Percentiles rank a stretch among this genome's conserved stretches.
Conservation (phyloP, 345 rosid genomes). For the Zanthoxylum bungeanum region DNA sequence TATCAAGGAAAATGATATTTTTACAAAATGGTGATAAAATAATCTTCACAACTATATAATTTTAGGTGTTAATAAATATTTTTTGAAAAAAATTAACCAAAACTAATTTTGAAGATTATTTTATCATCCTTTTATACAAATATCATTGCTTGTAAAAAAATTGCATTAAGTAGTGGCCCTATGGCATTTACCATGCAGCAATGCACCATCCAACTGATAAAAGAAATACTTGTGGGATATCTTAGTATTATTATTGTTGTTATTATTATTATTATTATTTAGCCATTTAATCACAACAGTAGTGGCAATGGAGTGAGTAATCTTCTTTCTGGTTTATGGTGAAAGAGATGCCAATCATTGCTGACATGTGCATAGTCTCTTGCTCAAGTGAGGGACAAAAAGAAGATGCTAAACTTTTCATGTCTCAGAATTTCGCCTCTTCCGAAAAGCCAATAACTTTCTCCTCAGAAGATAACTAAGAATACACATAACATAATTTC, state of each 20-base stretch:
- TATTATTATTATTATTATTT: too few species aligned
- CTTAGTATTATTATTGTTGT: too few species aligned
- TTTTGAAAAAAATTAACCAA: too few species aligned
- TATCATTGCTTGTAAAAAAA: too few species aligned
- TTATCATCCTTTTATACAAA: too few species aligned
- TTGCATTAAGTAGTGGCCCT: neutral
- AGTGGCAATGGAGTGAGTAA: neutral
- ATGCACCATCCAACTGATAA: conserved; percentile 5
- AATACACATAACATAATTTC: too few species aligned
- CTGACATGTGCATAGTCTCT: neutral
- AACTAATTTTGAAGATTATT: too few species aligned
- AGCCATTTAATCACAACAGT: conserved; percentile 3
- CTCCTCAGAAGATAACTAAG: conserved; percentile 4
- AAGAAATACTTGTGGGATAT: neutral
- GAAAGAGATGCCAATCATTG: too few species aligned
- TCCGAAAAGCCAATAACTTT: conserved; percentile 20
- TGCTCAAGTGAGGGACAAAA: conserved; percentile 15
- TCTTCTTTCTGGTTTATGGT: neutral
- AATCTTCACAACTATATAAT: too few species aligned
- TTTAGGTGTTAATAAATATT: too few species aligned
- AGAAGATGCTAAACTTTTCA: conserved; percentile 21
- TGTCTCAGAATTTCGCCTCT: conserved; percentile 33
- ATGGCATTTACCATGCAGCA: neutral
- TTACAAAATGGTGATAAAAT: too few species aligned
- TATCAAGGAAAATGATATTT: too few species aligned